Evolutionary conservation across 1,284 basidiomycete genomes (phyloP), one percentile per base, ranked within the genome.

Genomic region (Porogramme epimiltina): DNA sequence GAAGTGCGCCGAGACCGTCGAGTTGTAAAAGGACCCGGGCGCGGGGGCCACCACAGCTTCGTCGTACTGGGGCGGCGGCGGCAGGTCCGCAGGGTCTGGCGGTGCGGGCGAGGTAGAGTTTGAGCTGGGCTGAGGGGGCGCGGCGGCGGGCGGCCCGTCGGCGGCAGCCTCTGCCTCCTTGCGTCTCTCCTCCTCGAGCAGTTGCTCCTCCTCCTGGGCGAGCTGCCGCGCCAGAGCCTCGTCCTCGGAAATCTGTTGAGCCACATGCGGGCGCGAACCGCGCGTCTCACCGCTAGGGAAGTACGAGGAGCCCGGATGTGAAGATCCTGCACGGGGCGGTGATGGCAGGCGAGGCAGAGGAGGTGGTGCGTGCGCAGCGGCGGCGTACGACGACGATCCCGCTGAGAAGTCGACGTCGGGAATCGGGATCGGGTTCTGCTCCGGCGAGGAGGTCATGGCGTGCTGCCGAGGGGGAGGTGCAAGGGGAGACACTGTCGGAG

Each of bases 221-320:
- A 73, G 52, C 34, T 60, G 62, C 13, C 66, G 60, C n/a, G 69
- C 69, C 20, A 70, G 46, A 5, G 60, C 67, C 46, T 72, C 75
- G 48, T 76, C 74, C 45, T 68, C 70, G 46, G 59, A 45, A n/a
- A 73, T 63, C 23, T 72, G 70, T 38, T 44, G 36, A 20, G 33
- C 43, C 10, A 51, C 39, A 25, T 54, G 41, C 13, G 48, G 19
- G 28, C 40, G 18, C 22, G 22, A 37, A 25, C 51, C 49, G n/a
- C n/a, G n/a, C 9, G 8, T 37, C 8, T 37, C 34, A 18, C 42
- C 42, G 28, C 8, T 36, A 6, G 34, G 28, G 28, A 31, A 31
- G 28, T 31, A 13, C 28, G 28, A 13, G 8, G 28, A 31, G 28
- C 13, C 28, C 28, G 13, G 28, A 31, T 31, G 28, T 13, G 28